Conservation (phyloP, 108 stramenopile species). For the Ochromonas danica region DNA sequence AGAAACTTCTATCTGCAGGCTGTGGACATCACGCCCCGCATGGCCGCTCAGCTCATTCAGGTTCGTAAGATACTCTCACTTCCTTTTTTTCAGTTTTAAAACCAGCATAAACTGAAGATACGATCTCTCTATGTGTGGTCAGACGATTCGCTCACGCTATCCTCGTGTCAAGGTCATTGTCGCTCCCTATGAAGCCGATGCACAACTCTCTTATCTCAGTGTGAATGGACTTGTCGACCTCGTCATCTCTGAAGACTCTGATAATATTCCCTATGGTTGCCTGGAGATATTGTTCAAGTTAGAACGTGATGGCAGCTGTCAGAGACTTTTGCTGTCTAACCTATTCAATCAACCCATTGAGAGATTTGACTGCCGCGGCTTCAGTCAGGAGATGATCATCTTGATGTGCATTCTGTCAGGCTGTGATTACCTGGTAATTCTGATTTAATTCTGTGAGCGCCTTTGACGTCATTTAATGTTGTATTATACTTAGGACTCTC, state of each 20-base stretch:
- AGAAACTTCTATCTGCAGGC: constrained; percentile 40
- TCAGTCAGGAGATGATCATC: constrained; percentile 22
- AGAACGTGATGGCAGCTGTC: constrained; percentile 20
- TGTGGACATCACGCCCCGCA: constrained; percentile 37
- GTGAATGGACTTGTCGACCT: constrained; percentile 41
- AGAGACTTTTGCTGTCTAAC: background rate
- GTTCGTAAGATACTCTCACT: constrained; percentile 38
- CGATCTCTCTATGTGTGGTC: too few species aligned
- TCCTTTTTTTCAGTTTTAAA: background rate
- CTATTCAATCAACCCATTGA: background rate
- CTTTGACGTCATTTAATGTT: background rate
- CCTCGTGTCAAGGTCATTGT: constrained; percentile 43
- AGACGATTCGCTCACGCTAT: background rate
- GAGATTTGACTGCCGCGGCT: constrained; percentile 5
- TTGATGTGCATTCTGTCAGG: constrained; percentile 36
- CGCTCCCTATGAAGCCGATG: constrained; percentile 53
- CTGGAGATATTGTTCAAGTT: constrained; percentile 47
- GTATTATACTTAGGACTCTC: background rate
- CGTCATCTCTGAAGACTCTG: constrained; percentile 50
- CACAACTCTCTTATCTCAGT: constrained; percentile 48
- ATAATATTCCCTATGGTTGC: constrained; percentile 43
- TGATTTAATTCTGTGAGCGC: background rate
- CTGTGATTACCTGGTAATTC: constrained; percentile 37
- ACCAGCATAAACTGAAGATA: too few species aligned
- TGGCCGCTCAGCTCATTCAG: constrained; percentile 42